Conservation (phyloP, 163 green algal genomes). For the Volvox carteri region DNA sequence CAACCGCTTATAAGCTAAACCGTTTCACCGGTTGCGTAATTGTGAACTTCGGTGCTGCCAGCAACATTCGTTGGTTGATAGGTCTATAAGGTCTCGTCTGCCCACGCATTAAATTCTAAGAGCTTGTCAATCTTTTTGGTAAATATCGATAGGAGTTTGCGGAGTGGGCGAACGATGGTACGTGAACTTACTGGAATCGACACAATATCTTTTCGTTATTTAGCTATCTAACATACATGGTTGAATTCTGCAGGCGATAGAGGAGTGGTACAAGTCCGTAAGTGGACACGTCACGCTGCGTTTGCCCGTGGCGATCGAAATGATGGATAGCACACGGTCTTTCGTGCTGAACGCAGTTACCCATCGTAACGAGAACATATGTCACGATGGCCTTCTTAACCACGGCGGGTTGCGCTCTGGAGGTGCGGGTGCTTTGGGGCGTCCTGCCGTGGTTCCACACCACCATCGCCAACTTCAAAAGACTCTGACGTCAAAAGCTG, state of each 20-base stretch:
- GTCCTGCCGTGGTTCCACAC: not conserved
- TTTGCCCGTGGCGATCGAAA: not conserved
- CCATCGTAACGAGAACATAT: conserved; percentile 94
- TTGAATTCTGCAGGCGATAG: conserved; percentile 54
- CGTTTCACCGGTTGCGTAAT: too few species aligned
- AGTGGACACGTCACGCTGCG: not conserved
- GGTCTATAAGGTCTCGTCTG: too few species aligned
- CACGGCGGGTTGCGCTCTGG: conserved; percentile 93
- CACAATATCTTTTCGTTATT: not conserved
- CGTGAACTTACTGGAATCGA: not conserved
- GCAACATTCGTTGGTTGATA: too few species aligned
- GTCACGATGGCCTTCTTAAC: conserved; percentile 95
- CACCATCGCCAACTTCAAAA: not conserved
- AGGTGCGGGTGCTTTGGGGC: conserved; percentile 75
- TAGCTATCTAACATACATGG: not conserved
- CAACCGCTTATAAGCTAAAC: too few species aligned
- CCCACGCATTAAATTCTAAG: too few species aligned
- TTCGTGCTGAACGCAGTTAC: conserved; percentile 76
- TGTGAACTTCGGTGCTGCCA: too few species aligned
- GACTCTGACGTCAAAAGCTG: not conserved
- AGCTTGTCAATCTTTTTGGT: too few species aligned
- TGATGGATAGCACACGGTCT: not conserved
- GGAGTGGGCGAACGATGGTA: conserved; percentile 16
- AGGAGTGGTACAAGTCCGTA: conserved; percentile 73
- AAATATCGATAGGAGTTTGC: not conserved